Conservation (phyloP, 441 rosid genomes). For the Monsonia emarginata region DNA sequence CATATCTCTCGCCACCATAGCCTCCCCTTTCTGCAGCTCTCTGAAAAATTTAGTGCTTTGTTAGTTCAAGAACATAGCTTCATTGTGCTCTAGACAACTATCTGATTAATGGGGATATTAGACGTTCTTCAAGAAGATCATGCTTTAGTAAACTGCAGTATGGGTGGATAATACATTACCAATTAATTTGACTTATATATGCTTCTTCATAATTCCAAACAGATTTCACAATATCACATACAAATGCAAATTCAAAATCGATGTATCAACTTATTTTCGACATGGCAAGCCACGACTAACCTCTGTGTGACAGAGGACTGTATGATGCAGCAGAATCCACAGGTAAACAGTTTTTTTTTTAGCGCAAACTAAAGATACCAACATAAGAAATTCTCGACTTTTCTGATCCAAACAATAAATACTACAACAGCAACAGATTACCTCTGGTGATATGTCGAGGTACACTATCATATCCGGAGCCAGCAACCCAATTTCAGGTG, state of each 20-base stretch:
- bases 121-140: background rate
- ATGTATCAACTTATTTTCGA: background rate
- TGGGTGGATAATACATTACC: background rate
- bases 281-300: background rate
- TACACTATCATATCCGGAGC: constrained; percentile 68
- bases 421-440: constrained; percentile 14
- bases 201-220: background rate
- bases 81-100: background rate
- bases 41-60: constrained; percentile 22
- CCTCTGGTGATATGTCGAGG: constrained; percentile 71
- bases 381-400: background rate
- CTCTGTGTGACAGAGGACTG: background rate
- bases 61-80: background rate
- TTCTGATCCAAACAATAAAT: background rate
- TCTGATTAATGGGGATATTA: background rate
- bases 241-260: background rate
- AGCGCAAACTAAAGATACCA: background rate
- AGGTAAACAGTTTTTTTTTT: background rate
- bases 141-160: background rate
- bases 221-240: background rate
- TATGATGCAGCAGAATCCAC: background rate
- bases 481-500: constrained; percentile 61
- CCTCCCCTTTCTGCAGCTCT: constrained; percentile 96
- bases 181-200: background rate
- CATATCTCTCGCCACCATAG: constrained; percentile 86